These are phyloP conservation scores for Allium cepa DNA, from an alignment of 106 monocot genomes.

Conservation along the genomic window DNA sequence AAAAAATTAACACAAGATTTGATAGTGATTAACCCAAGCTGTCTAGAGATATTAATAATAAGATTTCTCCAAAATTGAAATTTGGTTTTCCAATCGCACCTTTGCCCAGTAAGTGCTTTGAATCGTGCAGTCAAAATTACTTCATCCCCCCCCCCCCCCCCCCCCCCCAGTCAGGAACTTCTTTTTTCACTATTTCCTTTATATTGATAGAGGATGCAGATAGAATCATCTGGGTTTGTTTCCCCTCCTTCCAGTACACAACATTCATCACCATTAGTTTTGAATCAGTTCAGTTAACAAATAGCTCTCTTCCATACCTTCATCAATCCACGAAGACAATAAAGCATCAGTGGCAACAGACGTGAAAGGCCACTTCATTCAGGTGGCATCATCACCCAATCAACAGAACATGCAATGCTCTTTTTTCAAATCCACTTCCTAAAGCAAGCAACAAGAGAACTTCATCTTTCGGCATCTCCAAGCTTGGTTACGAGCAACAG, in stretches of 20 bases:
- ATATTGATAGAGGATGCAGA: slow-evolving; percentile 2
- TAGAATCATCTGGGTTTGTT: background rate
- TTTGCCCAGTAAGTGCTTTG: slow-evolving; percentile 86
- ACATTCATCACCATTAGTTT: too few relatives aligned
- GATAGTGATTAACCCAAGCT: slow-evolving; percentile 41
- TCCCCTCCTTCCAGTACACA: background rate
- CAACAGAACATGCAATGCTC: too few relatives aligned
- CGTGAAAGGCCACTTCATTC: too few relatives aligned
- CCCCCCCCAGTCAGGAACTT: slow-evolving; percentile 80
- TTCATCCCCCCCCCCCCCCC: slow-evolving; percentile 99
- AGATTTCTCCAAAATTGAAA: slow-evolving; percentile 83
- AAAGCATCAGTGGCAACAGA: too few relatives aligned
- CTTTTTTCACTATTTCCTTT: slow-evolving; percentile 48
- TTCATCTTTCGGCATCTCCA: too few relatives aligned
- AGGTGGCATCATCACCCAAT: too few relatives aligned
- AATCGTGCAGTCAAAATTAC: slow-evolving; percentile 41
- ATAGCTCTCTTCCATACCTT: too few relatives aligned
- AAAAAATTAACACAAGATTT: slow-evolving; percentile 27
- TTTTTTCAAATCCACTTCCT: too few relatives aligned
- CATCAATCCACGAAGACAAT: too few relatives aligned
- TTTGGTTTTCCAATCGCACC: slow-evolving; percentile 68
- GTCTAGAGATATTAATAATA: slow-evolving; percentile 60
- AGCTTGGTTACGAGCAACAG: too few relatives aligned
- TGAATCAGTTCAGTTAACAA: too few relatives aligned
- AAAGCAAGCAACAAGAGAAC: too few relatives aligned